Evolutionary conservation across 2,329 filamentous ascomycete species (phyloP).

Genomic region (Dothistroma pini): DNA sequence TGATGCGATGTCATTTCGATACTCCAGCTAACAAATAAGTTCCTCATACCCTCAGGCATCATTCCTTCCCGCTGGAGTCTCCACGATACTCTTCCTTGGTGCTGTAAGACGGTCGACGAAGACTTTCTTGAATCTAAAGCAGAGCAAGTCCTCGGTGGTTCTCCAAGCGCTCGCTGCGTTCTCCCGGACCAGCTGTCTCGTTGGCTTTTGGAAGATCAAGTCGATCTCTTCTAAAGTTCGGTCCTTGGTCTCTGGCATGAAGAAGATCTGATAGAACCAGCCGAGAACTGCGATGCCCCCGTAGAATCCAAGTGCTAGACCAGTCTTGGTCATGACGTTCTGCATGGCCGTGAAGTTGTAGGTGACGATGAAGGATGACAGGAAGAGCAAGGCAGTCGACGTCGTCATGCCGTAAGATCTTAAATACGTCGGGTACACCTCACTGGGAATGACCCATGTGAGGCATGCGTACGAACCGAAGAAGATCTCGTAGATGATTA

Average conservation of each 20-base stretch:
- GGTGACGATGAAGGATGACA: constrained; percentile 68
- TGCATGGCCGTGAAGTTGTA: constrained; percentile 74
- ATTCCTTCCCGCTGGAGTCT: constrained; percentile 11
- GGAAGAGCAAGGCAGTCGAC: constrained; percentile 64
- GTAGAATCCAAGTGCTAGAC: constrained; percentile 67
- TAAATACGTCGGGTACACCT: constrained; percentile 66
- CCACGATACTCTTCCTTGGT: constrained; percentile 14
- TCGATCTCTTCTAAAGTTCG: constrained; percentile 68
- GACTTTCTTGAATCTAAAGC: constrained; percentile 47
- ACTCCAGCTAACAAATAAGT: not conserved
- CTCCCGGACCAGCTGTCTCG: constrained; percentile 58
- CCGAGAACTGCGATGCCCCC: constrained; percentile 68
- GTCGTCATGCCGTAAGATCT: constrained; percentile 71
- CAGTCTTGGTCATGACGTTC: constrained; percentile 61
- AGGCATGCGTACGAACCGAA: constrained; percentile 49
- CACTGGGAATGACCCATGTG: constrained; percentile 49
- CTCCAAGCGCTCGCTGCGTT: constrained; percentile 50
- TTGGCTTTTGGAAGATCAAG: constrained; percentile 61
- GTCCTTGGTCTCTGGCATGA: constrained; percentile 73
- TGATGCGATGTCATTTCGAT: not conserved
- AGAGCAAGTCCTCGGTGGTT: constrained; percentile 45
- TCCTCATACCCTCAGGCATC: constrained; percentile 6
- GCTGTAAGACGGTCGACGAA: constrained; percentile 36
- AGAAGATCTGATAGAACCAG: constrained; percentile 68
- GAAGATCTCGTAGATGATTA: constrained; percentile 66